Evolutionary conservation across 306 rosid species (phyloP), one percentile per base, ranked within the genome.

Genomic region (Fagus sylvatica): DNA sequence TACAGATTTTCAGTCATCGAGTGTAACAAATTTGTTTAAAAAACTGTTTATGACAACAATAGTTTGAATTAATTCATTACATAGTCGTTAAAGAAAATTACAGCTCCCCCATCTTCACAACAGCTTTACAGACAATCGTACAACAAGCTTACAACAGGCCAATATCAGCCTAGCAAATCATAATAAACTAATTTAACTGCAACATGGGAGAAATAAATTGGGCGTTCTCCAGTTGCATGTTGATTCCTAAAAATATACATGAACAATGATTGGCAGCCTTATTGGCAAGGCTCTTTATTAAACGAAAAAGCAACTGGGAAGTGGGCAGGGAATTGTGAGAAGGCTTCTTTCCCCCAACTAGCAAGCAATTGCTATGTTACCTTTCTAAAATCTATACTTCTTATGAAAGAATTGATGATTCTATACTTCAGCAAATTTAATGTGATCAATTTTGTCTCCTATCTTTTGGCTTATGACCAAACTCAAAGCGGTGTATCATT

Each of bases 401-500:
- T 3, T 8, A 39, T 37, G 13, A 65, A 65, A 65, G 71, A 65
- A 65, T 65, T 8, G 32, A 36, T 41, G 17, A 15, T 17, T 39
- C 22, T 49, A 30, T 51, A 1, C 30, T 5, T 1, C 30, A 59
- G 48, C 49, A 57, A 32, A 34, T 42, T 16, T 8, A 43, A 71
- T 4, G 13, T 4, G 53, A 77, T 40, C 43, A 36, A 61, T 49
- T 37, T 61, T 48, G 62, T 36, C 12, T 55, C 41, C 43, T 16
- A 48, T 48, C 19, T 59, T 71, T 40, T 62, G 16, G 49, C 7
- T 39, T 53, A 39, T 22, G 53, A 76, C 2, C 73, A 1, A 37
- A 36, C 60, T 69, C 32, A n/a, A 37, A 37, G 39, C 51, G 40
- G 42, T 54, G 77, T 36, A 78, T 89, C 83, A 93, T 0, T 91